Percentiles rank a stretch among this genome's conserved stretches.
Evolutionary conservation across 164 flowering plant species (phyloP).

Genomic region (Berberis thunbergii): DNA sequence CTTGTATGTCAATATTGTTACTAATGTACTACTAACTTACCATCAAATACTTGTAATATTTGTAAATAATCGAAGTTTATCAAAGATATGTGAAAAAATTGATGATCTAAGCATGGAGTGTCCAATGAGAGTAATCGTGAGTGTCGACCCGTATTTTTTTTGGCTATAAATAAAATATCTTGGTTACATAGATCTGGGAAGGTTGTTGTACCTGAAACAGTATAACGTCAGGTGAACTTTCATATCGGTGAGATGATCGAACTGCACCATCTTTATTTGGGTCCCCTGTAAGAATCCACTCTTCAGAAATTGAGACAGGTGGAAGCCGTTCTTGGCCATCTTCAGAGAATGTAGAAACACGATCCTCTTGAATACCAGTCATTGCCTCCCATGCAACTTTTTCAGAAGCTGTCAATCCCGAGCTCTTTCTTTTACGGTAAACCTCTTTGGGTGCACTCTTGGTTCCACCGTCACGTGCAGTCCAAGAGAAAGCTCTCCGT

Average conservation of each 20-base stretch:
- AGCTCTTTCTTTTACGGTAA: conserved; percentile 82
- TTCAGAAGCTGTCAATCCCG: conserved; percentile 79
- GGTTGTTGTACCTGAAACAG: conserved; percentile 69
- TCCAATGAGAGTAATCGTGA: too few species aligned
- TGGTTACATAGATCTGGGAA: too few species aligned
- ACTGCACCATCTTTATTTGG: conserved; percentile 67
- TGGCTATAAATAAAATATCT: too few species aligned
- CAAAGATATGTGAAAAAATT: too few species aligned
- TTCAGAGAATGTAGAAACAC: conserved; percentile 38
- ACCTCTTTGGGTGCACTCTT: conserved; percentile 67
- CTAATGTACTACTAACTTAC: too few species aligned
- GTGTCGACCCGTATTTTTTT: too few species aligned
- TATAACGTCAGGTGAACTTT: conserved; percentile 87
- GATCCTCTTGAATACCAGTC: conserved; percentile 93
- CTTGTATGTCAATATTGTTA: too few species aligned
- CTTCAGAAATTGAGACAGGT: conserved; percentile 76
- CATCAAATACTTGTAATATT: too few species aligned
- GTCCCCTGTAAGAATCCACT: conserved; percentile 95
- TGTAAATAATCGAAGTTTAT: too few species aligned
- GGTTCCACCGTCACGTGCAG: conserved; percentile 68
- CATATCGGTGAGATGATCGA: conserved; percentile 84
- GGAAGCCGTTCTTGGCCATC: conserved; percentile 92
- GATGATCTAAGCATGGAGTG: too few species aligned
- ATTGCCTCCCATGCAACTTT: conserved; percentile 89
- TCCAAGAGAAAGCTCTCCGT: conserved; percentile 95